Base-by-base conservation (phyloP, 305 asterid species). In the Ilex paraguariensis region DNA sequence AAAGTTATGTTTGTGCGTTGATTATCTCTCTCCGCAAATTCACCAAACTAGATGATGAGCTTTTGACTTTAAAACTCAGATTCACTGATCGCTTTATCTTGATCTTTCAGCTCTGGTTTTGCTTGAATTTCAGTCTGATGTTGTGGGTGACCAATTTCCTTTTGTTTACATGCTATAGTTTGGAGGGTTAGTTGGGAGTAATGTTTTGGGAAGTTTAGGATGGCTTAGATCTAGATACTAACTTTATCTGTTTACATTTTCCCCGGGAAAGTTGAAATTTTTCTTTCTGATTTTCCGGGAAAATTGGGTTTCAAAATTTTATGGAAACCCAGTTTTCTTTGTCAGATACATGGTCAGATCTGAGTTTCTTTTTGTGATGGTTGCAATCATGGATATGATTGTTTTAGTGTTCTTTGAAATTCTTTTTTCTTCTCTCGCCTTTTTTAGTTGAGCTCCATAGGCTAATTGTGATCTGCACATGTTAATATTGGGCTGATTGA, bases 371-470 rank as follows among this genome's bases (percentile, higher is more conserved):
- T 46, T 64, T 31, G 21, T 67, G 66, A 53, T 59, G 54, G 63
- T 75, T 59, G 16, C 52, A 6, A 62, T 60, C 59, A 64, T 56
- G 60, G 58, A 67, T 75, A 52, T 45, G 63, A 67, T 54, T 64
- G 9, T 36, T 36, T 36, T 36, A 8, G 9, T 36, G 7, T 36
- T 36, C 3, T 36, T 36, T 5, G 42, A 0, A 8, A 5, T 5
- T 21, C 28, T 8, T 36, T 36, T 36, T 8, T 36, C 42, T 36
- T 67, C 49, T 13, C 16, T 40, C 14, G 15, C 64, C 67, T 64
- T 81, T 21, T 70, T 78, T 54, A 57, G 69, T 73, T 65, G 36
- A 70, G 73, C 59, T 74, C 66, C 79, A 74, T 68, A 76, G 54
- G 71, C 57, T 75, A 59, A 36, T 60, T 51, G 70, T 72, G 77